Evolutionary conservation across 148 eudicot genomes (phyloP).

Genomic region (Rhododendron henanense): DNA sequence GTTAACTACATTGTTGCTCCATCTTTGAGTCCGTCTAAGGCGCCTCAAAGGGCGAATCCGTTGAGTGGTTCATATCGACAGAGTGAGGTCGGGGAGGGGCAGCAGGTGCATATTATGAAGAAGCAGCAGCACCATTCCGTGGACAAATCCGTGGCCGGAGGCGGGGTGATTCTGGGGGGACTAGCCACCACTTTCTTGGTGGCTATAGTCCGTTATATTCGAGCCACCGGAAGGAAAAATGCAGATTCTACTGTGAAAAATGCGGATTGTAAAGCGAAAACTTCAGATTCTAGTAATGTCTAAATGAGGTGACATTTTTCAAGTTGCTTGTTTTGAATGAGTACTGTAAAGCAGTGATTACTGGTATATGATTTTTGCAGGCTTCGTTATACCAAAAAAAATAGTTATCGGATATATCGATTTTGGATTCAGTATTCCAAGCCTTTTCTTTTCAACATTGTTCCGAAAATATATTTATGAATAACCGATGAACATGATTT

Average conservation of each 20-base stretch:
- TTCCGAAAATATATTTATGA: too few species aligned
- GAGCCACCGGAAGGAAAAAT: conserved; percentile 41
- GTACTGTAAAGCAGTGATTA: neutral
- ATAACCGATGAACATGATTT: too few species aligned
- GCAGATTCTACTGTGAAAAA: neutral
- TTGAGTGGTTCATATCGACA: conserved; percentile 4
- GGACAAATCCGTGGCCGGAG: conserved; percentile 44
- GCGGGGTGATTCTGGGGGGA: conserved; percentile 54
- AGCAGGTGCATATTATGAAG: neutral
- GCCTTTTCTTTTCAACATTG: too few species aligned
- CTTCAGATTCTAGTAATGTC: neutral
- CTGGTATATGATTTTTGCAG: neutral
- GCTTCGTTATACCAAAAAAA: neutral
- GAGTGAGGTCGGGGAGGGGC: neutral
- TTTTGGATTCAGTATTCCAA: too few species aligned
- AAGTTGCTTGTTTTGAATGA: neutral
- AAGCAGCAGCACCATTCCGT: conserved; percentile 21
- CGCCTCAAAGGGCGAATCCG: conserved; percentile 11
- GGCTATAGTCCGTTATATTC: conserved; percentile 43
- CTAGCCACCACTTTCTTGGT: conserved; percentile 41
- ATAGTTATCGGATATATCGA: neutral
- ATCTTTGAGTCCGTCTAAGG: conserved; percentile 18
- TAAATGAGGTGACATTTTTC: neutral
- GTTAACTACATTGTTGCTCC: conserved; percentile 1
- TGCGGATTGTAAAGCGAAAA: neutral